These are phyloP conservation scores for Penicillium crystallinum DNA, from an alignment of 495 filamentous ascomycete genomes.

Conservation along the genomic window DNA sequence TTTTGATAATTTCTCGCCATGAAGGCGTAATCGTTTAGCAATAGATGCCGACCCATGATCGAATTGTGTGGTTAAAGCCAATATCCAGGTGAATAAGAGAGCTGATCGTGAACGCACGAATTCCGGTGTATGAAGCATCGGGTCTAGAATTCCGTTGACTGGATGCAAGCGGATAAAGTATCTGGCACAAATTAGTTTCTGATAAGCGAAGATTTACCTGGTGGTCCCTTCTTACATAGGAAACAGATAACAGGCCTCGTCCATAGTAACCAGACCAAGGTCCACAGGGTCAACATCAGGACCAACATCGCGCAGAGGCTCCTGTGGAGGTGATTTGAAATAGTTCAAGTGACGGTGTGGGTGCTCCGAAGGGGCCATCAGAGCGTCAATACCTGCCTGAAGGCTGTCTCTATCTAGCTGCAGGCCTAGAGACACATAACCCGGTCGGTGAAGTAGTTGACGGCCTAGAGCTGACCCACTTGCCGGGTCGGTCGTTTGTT, in stretches of 20 bases:
- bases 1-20: conserved; percentile 54
- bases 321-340: conserved; percentile 7
- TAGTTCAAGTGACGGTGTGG: conserved; percentile 15
- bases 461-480: neutral
- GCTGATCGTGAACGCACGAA: conserved; percentile 57
- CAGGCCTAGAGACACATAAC: conserved; percentile 22
- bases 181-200: conserved; percentile 22
- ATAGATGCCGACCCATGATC: conserved; percentile 49
- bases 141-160: conserved; percentile 61
- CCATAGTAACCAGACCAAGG: conserved; percentile 51
- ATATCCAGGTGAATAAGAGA: conserved; percentile 60
- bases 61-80: conserved; percentile 57
- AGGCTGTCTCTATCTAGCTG: conserved; percentile 12
- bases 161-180: conserved; percentile 60
- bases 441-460: conserved; percentile 11
- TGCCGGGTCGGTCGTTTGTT: neutral
- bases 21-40: conserved; percentile 51
- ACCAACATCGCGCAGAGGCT: conserved; percentile 39
- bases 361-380: conserved; percentile 1
- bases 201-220: neutral
- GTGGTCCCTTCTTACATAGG: conserved; percentile 40
- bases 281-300: conserved; percentile 59
- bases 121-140: conserved; percentile 51
- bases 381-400: conserved; percentile 11
- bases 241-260: conserved; percentile 53